A percentile compares a stretch with the other conserved stretches of the same genome.
Evolutionary conservation across 768 basidiomycete species (phyloP).

Genomic region (Calvatia gigantea): DNA sequence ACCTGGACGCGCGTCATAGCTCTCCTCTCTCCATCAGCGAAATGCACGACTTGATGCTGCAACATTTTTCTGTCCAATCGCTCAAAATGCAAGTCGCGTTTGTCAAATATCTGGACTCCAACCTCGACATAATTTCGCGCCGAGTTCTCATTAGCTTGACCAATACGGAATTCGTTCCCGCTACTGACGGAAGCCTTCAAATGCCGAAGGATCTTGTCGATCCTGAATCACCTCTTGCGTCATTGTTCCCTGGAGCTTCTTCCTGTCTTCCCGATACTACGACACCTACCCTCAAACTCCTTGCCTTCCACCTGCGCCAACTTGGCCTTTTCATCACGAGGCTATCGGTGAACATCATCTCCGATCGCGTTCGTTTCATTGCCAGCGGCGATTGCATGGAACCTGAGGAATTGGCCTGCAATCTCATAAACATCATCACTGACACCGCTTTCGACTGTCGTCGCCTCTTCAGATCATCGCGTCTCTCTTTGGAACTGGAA

Average conservation of each 20-base stretch:
- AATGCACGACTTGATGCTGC: constrained; percentile 3
- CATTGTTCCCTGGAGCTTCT: constrained; percentile 22
- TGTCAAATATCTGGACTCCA: constrained; percentile 16
- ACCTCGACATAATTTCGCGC: constrained; percentile 22
- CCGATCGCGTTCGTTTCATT: constrained; percentile 33
- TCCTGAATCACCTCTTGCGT: constrained; percentile 25
- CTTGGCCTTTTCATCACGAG: constrained; percentile 23
- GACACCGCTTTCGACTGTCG: neutral
- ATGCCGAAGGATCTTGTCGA: constrained; percentile 26
- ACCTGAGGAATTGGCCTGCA: neutral
- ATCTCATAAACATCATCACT: constrained; percentile 2
- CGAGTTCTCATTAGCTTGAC: constrained; percentile 21
- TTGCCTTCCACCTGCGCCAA: constrained; percentile 19
- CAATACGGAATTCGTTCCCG: constrained; percentile 24
- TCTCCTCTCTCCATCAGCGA: constrained; percentile 12
- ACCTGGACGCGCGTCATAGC: constrained; percentile 18
- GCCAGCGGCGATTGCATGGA: constrained; percentile 12
- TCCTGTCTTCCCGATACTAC: constrained; percentile 11
- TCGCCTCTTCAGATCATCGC: neutral
- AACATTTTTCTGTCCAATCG: constrained; percentile 7
- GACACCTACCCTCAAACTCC: constrained; percentile 12
- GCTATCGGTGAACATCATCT: constrained; percentile 27
- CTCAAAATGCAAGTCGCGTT: constrained; percentile 1
- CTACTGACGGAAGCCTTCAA: constrained; percentile 15
- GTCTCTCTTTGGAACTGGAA: constrained; percentile 4